Base-by-base conservation (phyloP, 2,329 filamentous ascomycete species). In the Drechslerella stenobrocha region DNA sequence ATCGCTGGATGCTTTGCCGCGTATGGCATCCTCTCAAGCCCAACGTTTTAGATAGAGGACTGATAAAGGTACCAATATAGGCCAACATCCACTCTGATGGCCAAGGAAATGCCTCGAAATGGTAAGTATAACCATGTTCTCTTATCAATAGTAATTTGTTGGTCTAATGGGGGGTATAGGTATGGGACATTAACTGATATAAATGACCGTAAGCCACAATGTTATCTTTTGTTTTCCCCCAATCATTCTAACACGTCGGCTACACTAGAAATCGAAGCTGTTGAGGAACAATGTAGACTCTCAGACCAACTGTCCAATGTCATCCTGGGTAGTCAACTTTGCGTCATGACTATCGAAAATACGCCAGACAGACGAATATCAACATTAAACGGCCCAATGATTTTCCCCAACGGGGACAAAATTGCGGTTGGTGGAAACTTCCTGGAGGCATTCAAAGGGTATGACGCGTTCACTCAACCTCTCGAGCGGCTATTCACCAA, bases 1-100 rank as follows among this genome's bases (percentile, higher is more conserved):
- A 84, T 83, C 81, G 87, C 53, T 92, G 88, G 88, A 89, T 90
- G 80, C 78, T 92, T 1, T 87, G 85, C 8, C 81, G 87, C 42
- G 88, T 69, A 69, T 52, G 53, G 35, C 2, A 8, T 32, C 7
- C 20, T 44, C 18, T 11, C 11, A 26, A 20, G 15, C 34, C 34
- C 28, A 4, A n/a, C n/a, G 20, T 9, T n/a, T 28, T 18, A 11
- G 26, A 3, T 28, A 18, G 13, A 24, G n/a, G 4, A 8, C 13
- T 11, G n/a, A 22, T 15, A 2, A 3, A 5, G 20, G 45, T 13
- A 34, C 13, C 22, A n/a, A 52, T 26, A n/a, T 44, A 69, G 63
- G 63, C 63, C 20, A 61, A 61, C 42, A 56, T 53, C 26, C 26
- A 47, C 30, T 48, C 52, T 4, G 57, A 69, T 28, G 45, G 58